phyloP scores from a whole-genome alignment of 1,139 yeast genomes.

The Geotrichum fermentans region DNA sequence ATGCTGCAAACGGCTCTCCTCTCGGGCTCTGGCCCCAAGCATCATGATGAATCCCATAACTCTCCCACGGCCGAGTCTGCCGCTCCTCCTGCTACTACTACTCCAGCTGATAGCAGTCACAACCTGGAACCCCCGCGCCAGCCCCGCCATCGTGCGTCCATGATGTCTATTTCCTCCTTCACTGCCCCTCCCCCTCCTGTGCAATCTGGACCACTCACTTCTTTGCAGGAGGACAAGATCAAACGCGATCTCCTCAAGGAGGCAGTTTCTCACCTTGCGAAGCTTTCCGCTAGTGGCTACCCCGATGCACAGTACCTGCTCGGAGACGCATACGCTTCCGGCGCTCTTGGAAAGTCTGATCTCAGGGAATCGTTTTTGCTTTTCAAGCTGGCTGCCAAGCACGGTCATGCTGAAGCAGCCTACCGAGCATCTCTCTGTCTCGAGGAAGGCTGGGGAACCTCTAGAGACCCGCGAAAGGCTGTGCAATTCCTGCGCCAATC shows the following conservation, averaged over 20 bases:
- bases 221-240: constrained; percentile 39
- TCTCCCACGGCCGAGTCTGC: constrained; percentile 1
- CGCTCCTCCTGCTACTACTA: constrained; percentile 7
- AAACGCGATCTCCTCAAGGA: constrained; percentile 56
- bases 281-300: constrained; percentile 74
- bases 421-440: constrained; percentile 87
- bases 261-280: constrained; percentile 64
- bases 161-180: constrained; percentile 1
- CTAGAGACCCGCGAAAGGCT: constrained; percentile 82
- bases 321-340: constrained; percentile 86
- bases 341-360: constrained; percentile 81
- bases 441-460: constrained; percentile 90
- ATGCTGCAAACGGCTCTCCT: constrained; percentile 76
- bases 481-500: constrained; percentile 80
- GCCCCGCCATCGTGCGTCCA: neutral
- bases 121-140: constrained; percentile 4
- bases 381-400: constrained; percentile 88
- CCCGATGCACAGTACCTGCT: constrained; percentile 86
- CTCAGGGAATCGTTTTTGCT: constrained; percentile 67
- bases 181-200: constrained; percentile 1
- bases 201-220: constrained; percentile 1
- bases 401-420: constrained; percentile 86
- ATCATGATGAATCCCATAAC: too few species aligned
- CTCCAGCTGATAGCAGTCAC: neutral
- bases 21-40: constrained; percentile 22